A percentile compares a stretch with the other conserved stretches of the same genome.
phyloP scores from a whole-genome alignment of 1,284 basidiomycete species.

The Phellinidium pouzarii region DNA sequence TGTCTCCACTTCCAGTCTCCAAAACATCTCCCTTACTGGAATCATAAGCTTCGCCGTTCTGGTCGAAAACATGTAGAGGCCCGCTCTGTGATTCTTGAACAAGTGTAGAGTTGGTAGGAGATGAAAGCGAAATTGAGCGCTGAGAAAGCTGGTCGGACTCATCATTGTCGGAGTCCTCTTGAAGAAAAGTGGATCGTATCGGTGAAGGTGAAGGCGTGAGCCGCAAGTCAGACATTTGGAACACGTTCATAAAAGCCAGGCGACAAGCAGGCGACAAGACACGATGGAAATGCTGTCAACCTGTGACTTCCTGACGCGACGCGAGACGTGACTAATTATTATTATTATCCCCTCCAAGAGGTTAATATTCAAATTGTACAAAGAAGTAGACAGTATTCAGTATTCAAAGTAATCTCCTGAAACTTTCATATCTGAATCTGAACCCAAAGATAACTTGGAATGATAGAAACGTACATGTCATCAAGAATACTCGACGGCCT shows the following conservation, averaged over 20 bases:
- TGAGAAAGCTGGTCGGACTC: constrained; percentile 77
- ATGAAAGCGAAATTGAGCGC: constrained; percentile 67
- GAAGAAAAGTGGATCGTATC: constrained; percentile 23
- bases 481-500: not conserved
- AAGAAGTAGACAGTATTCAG: no score
- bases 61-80: constrained; percentile 16
- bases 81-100: constrained; percentile 12
- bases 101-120: constrained; percentile 43
- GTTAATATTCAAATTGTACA: no score
- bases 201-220: constrained; percentile 19
- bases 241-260: no score
- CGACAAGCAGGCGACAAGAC: no score
- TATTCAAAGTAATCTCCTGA: no score
- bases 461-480: not conserved
- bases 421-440: no score
- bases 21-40: constrained; percentile 8
- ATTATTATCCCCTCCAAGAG: no score
- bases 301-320: no score
- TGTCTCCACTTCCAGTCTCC: constrained; percentile 6
- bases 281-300: no score
- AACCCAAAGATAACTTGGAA: no score
- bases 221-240: constrained; percentile 12
- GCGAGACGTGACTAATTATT: no score
- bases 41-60: not conserved
- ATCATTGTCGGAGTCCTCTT: constrained; percentile 33